Percentiles rank a stretch among this genome's conserved stretches.
Conservation (phyloP, 768 basidiomycete genomes). For the Solioccasus polychromus region DNA sequence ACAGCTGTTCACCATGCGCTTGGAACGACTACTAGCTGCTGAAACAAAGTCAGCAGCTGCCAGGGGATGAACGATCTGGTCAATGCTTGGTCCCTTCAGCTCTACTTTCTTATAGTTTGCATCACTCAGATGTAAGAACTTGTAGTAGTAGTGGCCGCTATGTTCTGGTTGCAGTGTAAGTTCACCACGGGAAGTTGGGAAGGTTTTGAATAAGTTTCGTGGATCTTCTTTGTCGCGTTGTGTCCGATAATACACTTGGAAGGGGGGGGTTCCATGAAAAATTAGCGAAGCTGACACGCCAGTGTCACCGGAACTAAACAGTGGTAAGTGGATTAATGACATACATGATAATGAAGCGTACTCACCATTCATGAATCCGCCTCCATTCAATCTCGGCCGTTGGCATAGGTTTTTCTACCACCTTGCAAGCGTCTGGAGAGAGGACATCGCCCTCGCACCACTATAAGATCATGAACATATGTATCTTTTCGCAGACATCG, state of each 20-base stretch:
- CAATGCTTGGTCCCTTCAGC: conserved; percentile 73
- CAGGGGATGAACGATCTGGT: conserved; percentile 87
- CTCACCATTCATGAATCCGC: conserved; percentile 85
- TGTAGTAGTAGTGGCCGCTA: conserved; percentile 87
- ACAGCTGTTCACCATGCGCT: conserved; percentile 68
- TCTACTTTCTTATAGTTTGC: conserved; percentile 76
- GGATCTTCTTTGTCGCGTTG: conserved; percentile 68
- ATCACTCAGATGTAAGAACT: conserved; percentile 77
- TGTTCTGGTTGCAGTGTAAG: conserved; percentile 82
- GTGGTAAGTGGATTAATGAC: conserved; percentile 4
- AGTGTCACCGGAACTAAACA: conserved; percentile 77
- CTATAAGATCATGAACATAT: conserved; percentile 26
- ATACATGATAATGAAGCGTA: conserved; percentile 1
- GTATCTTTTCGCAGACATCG: neutral
- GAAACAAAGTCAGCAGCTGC: conserved; percentile 74
- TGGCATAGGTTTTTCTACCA: conserved; percentile 72
- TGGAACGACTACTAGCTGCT: conserved; percentile 40
- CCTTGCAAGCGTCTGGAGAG: conserved; percentile 76
- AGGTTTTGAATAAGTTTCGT: conserved; percentile 56
- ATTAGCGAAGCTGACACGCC: conserved; percentile 87
- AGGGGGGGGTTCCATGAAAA: conserved; percentile 86
- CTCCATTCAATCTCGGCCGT: conserved; percentile 86
- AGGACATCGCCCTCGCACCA: conserved; percentile 82
- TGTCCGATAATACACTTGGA: conserved; percentile 75
- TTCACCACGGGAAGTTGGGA: conserved; percentile 72